Base-by-base conservation (phyloP, 1,284 basidiomycete species). In the Cutaneotrichosporon sp. region DNA sequence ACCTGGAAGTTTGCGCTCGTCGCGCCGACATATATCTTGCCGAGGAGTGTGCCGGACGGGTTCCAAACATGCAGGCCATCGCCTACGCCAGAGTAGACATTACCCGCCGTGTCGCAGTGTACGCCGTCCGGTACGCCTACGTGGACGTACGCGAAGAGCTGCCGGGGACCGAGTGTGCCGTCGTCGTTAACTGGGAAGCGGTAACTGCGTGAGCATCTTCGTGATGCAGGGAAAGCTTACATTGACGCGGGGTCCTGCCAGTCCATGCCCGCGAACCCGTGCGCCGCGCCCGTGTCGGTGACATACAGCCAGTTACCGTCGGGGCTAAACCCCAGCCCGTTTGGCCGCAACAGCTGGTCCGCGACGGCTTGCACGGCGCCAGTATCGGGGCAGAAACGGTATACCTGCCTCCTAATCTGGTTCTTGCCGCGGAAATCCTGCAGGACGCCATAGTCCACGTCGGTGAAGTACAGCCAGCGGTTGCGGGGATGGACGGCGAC, bases 41-140 rank as follows among this genome's bases (percentile, higher is more conserved):
- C 86, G 10, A 89, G 73, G 2, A 88, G 76, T 2, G 77, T 79
- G 3, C 86, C 86, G 14, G 78, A 64, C 0, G 79, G 63, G 64
- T 82, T 81, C 80, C 83, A 88, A 2, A 88, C 84, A 21, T 86
- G 81, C 1, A 86, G 81, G 40, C 87, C 88, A 61, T 90, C 87
- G 5, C 81, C 84, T 54, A 79, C 80, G 3, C 84, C 84, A 15
- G 81, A 77, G 59, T 86, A 87, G 1, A 88, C 79, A 62, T 87
- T 86, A 2, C 85, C 86, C 2, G 78, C 64, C 1, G 72, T 73
- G 63, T 89, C 86, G 26, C 77, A 70, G 61, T 81, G 80, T 33
- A 83, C 65, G n/a, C 71, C 81, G 58, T 82, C 81, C 0, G 86
- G 81, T 20, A 85, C 65, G 4, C 86, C 85, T 13, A 82, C 77